Evolutionary conservation across 345 rosid genomes (phyloP), one percentile per base, ranked within the genome.

Genomic region (Eucalyptus cloeziana): DNA sequence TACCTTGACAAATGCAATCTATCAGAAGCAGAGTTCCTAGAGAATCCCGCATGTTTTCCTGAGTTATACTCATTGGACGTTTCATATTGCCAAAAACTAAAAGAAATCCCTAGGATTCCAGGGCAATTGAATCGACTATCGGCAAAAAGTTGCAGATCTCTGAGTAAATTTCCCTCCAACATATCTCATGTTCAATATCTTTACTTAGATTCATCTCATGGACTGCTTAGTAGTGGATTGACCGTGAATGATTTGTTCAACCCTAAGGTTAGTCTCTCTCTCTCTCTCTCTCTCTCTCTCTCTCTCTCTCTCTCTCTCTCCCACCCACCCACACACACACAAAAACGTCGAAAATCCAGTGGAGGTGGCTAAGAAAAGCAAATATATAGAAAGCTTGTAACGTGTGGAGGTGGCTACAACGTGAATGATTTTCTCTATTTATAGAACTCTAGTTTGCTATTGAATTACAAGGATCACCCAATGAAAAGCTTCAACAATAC

Each of bases 51-150:
- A 27, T 27, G 69, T 62, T 62, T 62, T 62, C 69, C 33, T 7
- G 0, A 54, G 11, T 54, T 54, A 21, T 0, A 4, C 0, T 3
- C 0, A 0, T 27, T 62, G 8, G 0, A 6, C 3, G 16, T 13
- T 30, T 62, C 31, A 3, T 12, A 6, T 62, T 12, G 69, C 8
- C 31, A 27, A 2, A 6, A 60, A 60, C 31, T 60, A 60, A 27
- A 27, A 60, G 67, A 60, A 16, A 60, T 60, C 15, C 31, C 0
- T 33, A 10, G 5, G 16, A 62, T 27, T 62, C 69, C 69, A 62
- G 2, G 0, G 17, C 2, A 13, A 62, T 30, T 62, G 33, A 2
- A 1, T 27, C 1, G 0, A 5, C 0, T 24, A 3, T 10, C 0
- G 0, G 33, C 31, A 62, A 0, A 1, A 0, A 0, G 2, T 62